A percentile compares a stretch with the other conserved stretches of the same genome.
Conservation (phyloP, 768 basidiomycete genomes). For the Leccinellum luteum region DNA sequence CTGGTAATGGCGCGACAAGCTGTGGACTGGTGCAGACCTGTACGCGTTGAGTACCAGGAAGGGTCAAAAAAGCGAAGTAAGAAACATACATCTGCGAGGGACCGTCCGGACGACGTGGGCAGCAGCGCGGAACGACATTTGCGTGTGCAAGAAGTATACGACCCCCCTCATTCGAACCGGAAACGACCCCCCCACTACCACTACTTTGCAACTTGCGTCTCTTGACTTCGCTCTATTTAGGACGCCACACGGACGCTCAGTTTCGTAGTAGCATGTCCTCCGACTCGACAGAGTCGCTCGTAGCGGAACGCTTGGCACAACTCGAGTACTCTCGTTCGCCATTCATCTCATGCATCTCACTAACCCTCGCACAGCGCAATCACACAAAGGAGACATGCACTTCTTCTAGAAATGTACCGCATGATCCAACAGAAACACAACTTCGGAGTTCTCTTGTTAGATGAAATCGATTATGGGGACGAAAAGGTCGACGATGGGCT, state of each 20-base stretch:
- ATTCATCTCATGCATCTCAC: neutral
- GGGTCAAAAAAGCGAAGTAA: neutral
- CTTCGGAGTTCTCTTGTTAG: slow-evolving; percentile 37
- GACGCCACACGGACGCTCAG: slow-evolving; percentile 4
- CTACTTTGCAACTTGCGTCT: neutral
- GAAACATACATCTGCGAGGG: slow-evolving; percentile 25
- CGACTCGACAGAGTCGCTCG: slow-evolving; percentile 34
- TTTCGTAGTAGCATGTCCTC: slow-evolving; percentile 20
- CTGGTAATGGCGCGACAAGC: slow-evolving; percentile 62
- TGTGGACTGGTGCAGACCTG: slow-evolving; percentile 48
- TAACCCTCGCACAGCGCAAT: slow-evolving; percentile 47
- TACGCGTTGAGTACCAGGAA: slow-evolving; percentile 3
- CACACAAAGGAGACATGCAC: slow-evolving; percentile 61
- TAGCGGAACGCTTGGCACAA: slow-evolving; percentile 35
- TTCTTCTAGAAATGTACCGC: slow-evolving; percentile 68
- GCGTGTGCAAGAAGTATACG: neutral
- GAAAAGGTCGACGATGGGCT: slow-evolving; percentile 40
- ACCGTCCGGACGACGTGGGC: slow-evolving; percentile 13
- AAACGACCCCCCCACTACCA: slow-evolving; percentile 1
- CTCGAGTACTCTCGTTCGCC: slow-evolving; percentile 24
- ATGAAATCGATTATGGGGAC: slow-evolving; percentile 33
- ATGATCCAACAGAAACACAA: slow-evolving; percentile 57
- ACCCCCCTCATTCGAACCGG: slow-evolving; percentile 1
- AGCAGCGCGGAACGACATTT: slow-evolving; percentile 15
- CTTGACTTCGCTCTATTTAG: neutral